Base-by-base conservation (phyloP, 768 basidiomycete species). In the Trametes punicea region DNA sequence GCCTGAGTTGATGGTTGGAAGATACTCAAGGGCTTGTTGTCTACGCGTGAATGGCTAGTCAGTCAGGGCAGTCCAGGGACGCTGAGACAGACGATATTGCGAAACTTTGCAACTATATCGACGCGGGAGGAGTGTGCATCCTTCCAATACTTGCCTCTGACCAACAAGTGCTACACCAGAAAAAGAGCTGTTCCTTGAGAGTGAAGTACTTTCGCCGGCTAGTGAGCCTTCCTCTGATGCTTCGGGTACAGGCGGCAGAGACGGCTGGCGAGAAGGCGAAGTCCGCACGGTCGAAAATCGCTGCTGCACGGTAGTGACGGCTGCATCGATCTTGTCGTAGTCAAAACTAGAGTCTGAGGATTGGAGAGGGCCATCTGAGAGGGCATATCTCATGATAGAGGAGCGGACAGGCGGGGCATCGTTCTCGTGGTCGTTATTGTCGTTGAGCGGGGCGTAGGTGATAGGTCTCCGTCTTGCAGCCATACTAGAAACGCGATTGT, bases 1-100 rank as follows among this genome's bases (percentile, higher is more conserved):
- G 21, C 70, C 70, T 13, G 70, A 69, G 52, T 67, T 63, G 49
- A 71, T 71, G 0, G 70, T 71, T 10, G 70, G 70, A 3, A 71
- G 55, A n/a, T 61, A 55, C 20, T 50, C 51, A 9, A 46, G 33
- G 1, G 40, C 31, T 16, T 50, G 46, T 41, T 48, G 46, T 51
- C 42, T 38, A 42, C 3, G 62, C 6, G 29, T 21, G 16, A 3
- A 15, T 23, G 2, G 11, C 13, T n/a, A 18, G 20, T 47, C 18
- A 8, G 48, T n/a, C 29, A 13, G n/a, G 46, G n/a, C 23, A 30
- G 46, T 20, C 36, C 39, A 9, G 2, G 18, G 10, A 6, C 20
- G 15, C 5, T n/a, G 2, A 38, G 36, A 38, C n/a, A n/a, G n/a
- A n/a, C n/a, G n/a, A n/a, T n/a, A n/a, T n/a, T n/a, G n/a, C n/a